Conservation (phyloP, 768 basidiomycete species). For the Fomitopsis pulvina region DNA sequence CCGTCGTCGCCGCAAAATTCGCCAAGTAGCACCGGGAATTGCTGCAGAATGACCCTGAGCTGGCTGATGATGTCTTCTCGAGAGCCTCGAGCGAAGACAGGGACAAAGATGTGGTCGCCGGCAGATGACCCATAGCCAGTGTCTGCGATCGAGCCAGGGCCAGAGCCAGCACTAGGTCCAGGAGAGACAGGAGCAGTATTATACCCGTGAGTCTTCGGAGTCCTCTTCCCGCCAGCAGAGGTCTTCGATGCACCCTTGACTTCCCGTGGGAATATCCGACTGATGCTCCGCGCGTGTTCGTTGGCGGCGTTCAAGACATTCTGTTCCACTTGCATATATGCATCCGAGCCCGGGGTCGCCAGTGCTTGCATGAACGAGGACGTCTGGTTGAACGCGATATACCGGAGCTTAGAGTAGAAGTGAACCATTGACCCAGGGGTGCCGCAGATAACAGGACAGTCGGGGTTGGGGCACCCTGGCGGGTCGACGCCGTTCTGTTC, state of each 20-base stretch:
- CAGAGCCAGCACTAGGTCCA: background rate
- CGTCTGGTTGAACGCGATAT: slow-evolving; percentile 44
- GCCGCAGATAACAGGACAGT: slow-evolving; percentile 74
- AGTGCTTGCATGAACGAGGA: slow-evolving; percentile 27
- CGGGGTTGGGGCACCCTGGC: slow-evolving; percentile 68
- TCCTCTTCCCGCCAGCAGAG: too few species aligned
- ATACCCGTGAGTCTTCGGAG: background rate
- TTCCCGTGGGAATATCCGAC: slow-evolving; percentile 6
- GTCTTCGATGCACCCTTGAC: background rate
- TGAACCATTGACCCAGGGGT: slow-evolving; percentile 78
- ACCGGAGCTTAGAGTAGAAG: slow-evolving; percentile 45
- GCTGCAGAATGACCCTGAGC: slow-evolving; percentile 29
- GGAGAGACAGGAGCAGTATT: background rate
- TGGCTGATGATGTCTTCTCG: slow-evolving; percentile 12
- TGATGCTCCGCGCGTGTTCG: slow-evolving; percentile 10
- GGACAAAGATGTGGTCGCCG: slow-evolving; percentile 7
- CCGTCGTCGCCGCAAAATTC: slow-evolving; percentile 36
- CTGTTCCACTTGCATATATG: slow-evolving; percentile 38
- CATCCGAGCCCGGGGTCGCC: slow-evolving; percentile 30
- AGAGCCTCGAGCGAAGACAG: slow-evolving; percentile 1
- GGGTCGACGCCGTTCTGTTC: slow-evolving; percentile 49
- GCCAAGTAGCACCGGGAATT: slow-evolving; percentile 26
- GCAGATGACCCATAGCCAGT: slow-evolving; percentile 2
- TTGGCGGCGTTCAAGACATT: slow-evolving; percentile 32
- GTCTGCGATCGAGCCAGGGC: slow-evolving; percentile 3